These are phyloP conservation scores for Trematosphaeria pertusa DNA, from an alignment of 2,329 filamentous ascomycete genomes.

Conservation along the genomic window DNA sequence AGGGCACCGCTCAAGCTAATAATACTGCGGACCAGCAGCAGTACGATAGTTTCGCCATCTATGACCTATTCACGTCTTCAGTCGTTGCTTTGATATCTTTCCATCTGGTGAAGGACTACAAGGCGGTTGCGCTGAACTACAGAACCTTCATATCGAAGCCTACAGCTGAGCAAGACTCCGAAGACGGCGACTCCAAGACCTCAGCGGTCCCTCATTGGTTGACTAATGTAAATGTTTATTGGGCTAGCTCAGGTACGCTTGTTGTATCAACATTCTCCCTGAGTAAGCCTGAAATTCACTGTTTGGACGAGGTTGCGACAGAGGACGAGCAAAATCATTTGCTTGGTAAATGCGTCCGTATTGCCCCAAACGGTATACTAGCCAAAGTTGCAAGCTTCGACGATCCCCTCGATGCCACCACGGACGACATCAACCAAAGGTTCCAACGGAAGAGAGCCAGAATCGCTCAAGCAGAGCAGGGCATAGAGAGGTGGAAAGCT, in stretches of 20 bases:
- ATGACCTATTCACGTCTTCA: conserved; percentile 48
- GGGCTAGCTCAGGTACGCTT: conserved; percentile 44
- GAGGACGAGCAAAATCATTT: conserved; percentile 26
- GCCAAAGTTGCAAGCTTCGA: conserved; percentile 41
- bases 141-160: conserved; percentile 44
- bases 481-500: conserved; percentile 43
- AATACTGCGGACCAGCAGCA: conserved; percentile 26
- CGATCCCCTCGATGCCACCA: conserved; percentile 28
- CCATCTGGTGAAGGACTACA: conserved; percentile 39
- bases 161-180: conserved; percentile 11
- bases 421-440: conserved; percentile 26
- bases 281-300: conserved; percentile 28
- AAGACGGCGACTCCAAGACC: conserved; percentile 10
- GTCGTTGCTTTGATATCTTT: conserved; percentile 46
- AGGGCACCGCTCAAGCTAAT: conserved; percentile 22
- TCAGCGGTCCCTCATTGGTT: conserved; percentile 27
- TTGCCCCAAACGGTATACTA: conserved; percentile 44
- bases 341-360: conserved; percentile 38
- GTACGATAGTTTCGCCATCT: conserved; percentile 42
- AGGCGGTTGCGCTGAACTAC: conserved; percentile 44
- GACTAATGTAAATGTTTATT: conserved; percentile 40
- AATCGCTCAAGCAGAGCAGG: conserved; percentile 33
- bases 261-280: conserved; percentile 40
- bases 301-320: conserved; percentile 21
- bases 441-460: conserved; percentile 34